A percentile compares a stretch with the other conserved stretches of the same genome.
phyloP scores from a whole-genome alignment of 257 asterid genomes.

The Solanum ossicruentum region DNA sequence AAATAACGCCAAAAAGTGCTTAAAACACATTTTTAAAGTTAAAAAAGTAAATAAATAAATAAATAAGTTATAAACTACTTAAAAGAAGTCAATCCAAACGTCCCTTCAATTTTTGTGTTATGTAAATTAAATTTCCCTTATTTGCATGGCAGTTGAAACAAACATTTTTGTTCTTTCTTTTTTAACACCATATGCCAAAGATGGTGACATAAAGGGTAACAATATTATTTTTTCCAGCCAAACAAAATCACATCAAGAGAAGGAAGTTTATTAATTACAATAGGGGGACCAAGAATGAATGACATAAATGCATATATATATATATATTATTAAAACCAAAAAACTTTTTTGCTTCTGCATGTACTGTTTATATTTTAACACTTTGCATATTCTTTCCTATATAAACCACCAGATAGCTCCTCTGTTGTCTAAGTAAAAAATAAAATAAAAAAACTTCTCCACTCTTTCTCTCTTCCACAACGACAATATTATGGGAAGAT shows the following conservation, averaged over 20 bases:
- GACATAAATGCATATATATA: slow-evolving; percentile 6
- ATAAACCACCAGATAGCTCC: slow-evolving; percentile 34
- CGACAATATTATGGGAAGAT: slow-evolving; percentile 27
- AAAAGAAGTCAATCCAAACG: no score
- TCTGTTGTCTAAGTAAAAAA: slow-evolving; percentile 16
- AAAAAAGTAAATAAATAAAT: no score
- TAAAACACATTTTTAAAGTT: no score
- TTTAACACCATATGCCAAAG: background rate
- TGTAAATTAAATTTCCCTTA: background rate
- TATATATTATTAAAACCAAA: background rate
- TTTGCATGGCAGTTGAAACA: slow-evolving; percentile 17
- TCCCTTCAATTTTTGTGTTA: background rate
- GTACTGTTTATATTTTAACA: background rate
- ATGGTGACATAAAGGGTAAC: slow-evolving; percentile 7
- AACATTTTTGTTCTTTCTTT: background rate
- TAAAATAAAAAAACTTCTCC: background rate
- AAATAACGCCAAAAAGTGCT: no score
- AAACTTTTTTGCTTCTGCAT: slow-evolving; percentile 11
- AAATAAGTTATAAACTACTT: no score
- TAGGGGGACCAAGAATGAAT: slow-evolving; percentile 14
- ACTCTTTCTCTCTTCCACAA: background rate
- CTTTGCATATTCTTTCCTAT: slow-evolving; percentile 25
- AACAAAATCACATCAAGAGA: slow-evolving; percentile 31
- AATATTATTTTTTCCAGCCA: slow-evolving; percentile 6
- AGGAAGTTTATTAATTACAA: slow-evolving; percentile 21